A percentile compares a stretch with the other conserved stretches of the same genome.
Evolutionary conservation across 2,329 filamentous ascomycete species (phyloP).

Genomic region (Fusarium armeniacum): DNA sequence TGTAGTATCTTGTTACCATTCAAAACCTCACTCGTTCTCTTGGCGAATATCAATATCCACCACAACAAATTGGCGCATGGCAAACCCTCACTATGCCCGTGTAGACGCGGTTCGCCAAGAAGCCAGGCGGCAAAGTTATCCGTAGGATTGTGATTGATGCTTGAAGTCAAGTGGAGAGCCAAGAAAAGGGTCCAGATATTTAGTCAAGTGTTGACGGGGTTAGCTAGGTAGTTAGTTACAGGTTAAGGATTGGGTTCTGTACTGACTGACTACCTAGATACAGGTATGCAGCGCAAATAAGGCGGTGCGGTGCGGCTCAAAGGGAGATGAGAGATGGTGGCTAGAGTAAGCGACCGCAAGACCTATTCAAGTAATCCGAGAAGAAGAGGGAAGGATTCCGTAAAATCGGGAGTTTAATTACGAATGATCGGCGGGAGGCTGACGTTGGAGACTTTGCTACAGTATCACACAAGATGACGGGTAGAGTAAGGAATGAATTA

Average conservation of each 20-base stretch:
- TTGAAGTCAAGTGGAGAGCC: conserved; percentile 3
- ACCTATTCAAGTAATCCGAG: conserved; percentile 16
- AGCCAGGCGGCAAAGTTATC: conserved; percentile 3
- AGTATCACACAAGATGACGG: neutral
- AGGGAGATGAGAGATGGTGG: neutral
- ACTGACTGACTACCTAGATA: neutral
- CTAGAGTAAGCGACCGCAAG: conserved; percentile 15
- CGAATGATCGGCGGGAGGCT: conserved; percentile 15
- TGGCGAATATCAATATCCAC: conserved; percentile 6
- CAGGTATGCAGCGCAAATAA: neutral
- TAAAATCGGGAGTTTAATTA: conserved; percentile 10
- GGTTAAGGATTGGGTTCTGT: neutral
- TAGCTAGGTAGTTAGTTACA: neutral
- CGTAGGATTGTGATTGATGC: conserved; percentile 3
- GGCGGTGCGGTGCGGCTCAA: neutral
- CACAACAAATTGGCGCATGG: neutral
- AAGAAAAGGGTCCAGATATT: conserved; percentile 5
- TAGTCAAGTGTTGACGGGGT: neutral
- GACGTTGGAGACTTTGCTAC: neutral
- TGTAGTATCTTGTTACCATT: neutral
- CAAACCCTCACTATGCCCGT: conserved; percentile 34
- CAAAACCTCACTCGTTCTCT: neutral
- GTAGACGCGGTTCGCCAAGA: conserved; percentile 33
- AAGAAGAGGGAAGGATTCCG: neutral
- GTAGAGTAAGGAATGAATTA: neutral